Base-by-base conservation (phyloP, 1,139 yeast species). In the Yamadazyma buinensis region DNA sequence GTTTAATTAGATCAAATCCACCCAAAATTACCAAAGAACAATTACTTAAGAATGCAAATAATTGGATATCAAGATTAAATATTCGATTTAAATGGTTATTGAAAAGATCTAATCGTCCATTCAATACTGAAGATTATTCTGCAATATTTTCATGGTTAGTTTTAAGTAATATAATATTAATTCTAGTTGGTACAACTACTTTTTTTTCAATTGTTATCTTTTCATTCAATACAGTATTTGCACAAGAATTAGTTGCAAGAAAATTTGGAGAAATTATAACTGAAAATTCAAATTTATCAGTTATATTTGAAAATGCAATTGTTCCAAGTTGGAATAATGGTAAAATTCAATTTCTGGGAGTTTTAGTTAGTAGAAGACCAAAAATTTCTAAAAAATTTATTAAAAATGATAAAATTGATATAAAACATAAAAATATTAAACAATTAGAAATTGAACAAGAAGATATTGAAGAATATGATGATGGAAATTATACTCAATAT, bases 251-350 rank as follows among this genome's bases (percentile, higher is more conserved):
- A 41, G 82, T 90, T 29, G 97, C 97, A 1, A 67, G 83, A 33
- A 72, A 75, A 45, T 67, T 88, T 26, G 97, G 97, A 8, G 85
- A 84, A 49, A 64, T 85, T 37, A 74, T 92, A 39, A 90, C 98
- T 11, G 76, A 76, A 44, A 92, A 88, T 49, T 80, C 95, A 2
- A 86, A 88, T n/a, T 61, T 90, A 46, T 80, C 84, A 0, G 96
- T 92, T 10, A 80, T 87, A 1, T 92, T 92, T 53, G 98, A 92
- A 53, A 83, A 78, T 52, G 98, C 98, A 2, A 85, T 90, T 39
- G 95, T 88, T 4, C 97, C 97, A 0, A 88, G 88, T 35, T 90
- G 97, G 97, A 74, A 81, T 31, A 88, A 84, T 46, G 95, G 97
- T 1, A 82, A 78, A 44, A 86, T 92, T 36, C 76, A 83, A 28